Percentiles rank a stretch among this genome's conserved stretches.
Conservation (phyloP, 345 rosid genomes). For the Brassica napus region DNA sequence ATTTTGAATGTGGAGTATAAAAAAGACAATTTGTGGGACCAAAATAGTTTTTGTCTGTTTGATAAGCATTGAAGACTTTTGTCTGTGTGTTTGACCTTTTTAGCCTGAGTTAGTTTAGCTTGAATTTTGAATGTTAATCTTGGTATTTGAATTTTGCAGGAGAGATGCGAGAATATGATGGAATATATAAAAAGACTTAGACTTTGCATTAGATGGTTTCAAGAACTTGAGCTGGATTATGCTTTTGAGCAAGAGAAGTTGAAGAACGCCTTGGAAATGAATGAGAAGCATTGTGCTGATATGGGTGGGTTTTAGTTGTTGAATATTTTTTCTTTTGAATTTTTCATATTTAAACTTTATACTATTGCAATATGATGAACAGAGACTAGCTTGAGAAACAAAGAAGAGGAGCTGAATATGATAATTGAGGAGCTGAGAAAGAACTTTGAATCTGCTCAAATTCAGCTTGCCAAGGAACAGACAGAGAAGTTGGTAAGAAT, state of each 20-base stretch:
- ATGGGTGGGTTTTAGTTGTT: slow-evolving; percentile 54
- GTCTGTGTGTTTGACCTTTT: slow-evolving; percentile 11
- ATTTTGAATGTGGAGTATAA: slow-evolving; percentile 12
- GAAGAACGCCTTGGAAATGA: slow-evolving; percentile 61
- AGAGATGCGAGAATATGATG: slow-evolving; percentile 93
- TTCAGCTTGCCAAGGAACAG: slow-evolving; percentile 81
- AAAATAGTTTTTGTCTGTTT: slow-evolving; percentile 27
- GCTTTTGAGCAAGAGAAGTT: slow-evolving; percentile 83
- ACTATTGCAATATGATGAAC: slow-evolving; percentile 36
- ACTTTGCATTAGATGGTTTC: slow-evolving; percentile 96
- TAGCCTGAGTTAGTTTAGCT: slow-evolving; percentile 5
- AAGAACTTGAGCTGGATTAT: slow-evolving; percentile 82
- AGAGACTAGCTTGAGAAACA: slow-evolving; percentile 74
- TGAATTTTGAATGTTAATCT: slow-evolving; percentile 31
- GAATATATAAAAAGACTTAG: slow-evolving; percentile 88
- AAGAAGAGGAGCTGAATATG: slow-evolving; percentile 88
- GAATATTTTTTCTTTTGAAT: not conserved
- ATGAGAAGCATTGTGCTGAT: slow-evolving; percentile 75
- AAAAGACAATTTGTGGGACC: slow-evolving; percentile 29
- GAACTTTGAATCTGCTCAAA: slow-evolving; percentile 71
- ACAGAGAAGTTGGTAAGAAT: slow-evolving; percentile 75
- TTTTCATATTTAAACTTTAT: slow-evolving; percentile 7
- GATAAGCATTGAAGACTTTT: slow-evolving; percentile 26
- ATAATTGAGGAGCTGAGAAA: slow-evolving; percentile 82
- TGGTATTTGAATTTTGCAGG: slow-evolving; percentile 52